Percentiles rank a stretch among this genome's conserved stretches.
Conservation (phyloP, 2,329 filamentous ascomycete genomes). For the Cladosporium velox region DNA sequence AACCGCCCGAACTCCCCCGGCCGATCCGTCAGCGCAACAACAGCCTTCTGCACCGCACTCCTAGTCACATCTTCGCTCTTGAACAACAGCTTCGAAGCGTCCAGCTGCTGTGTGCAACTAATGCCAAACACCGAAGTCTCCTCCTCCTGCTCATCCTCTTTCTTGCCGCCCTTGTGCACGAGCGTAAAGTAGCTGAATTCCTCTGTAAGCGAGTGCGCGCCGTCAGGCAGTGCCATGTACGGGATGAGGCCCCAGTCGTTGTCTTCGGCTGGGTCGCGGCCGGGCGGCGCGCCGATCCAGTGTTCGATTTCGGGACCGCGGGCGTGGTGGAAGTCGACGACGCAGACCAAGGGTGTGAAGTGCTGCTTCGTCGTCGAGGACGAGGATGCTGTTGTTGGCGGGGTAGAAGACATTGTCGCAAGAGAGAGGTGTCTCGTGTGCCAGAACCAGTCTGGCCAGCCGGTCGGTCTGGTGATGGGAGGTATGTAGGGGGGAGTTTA, state of each 20-base stretch:
- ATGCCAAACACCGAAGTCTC: slow-evolving; percentile 78
- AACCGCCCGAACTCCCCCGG: slow-evolving; percentile 89
- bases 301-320: slow-evolving; percentile 86
- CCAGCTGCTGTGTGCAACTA: slow-evolving; percentile 88
- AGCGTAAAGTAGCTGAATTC: slow-evolving; percentile 99
- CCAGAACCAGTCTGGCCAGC: background rate
- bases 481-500: background rate
- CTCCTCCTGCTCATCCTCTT: slow-evolving; percentile 28
- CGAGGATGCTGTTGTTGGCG: background rate
- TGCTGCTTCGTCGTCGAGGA: slow-evolving; percentile 17
- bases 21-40: slow-evolving; percentile 90
- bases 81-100: slow-evolving; percentile 73
- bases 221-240: slow-evolving; percentile 96
- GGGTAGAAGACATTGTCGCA: background rate
- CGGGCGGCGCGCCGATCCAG: slow-evolving; percentile 79
- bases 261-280: slow-evolving; percentile 74
- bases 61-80: slow-evolving; percentile 89
- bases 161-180: slow-evolving; percentile 42
- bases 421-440: background rate
- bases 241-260: slow-evolving; percentile 91
- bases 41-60: slow-evolving; percentile 95
- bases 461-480: background rate
- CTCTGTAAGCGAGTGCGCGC: slow-evolving; percentile 89
- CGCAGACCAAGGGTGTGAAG: slow-evolving; percentile 52
- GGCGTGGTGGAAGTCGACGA: slow-evolving; percentile 58